A percentile compares a stretch with the other conserved stretches of the same genome.
Conservation (phyloP, 192 early-diverging fungal genomes). For the Spizellomyces sp. region DNA sequence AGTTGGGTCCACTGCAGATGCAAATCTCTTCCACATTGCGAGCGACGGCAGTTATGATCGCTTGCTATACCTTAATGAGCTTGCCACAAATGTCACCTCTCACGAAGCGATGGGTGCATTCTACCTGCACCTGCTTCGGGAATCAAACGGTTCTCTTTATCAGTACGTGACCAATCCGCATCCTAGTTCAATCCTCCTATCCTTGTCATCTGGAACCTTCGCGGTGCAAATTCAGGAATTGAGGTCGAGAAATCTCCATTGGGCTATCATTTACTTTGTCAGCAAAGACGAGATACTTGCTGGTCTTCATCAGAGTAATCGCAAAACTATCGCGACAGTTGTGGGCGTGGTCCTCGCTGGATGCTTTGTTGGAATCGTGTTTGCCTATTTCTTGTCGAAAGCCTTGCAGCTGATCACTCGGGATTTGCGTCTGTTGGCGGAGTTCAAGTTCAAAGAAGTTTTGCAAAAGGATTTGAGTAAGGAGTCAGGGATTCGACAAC, state of each 20-base stretch:
- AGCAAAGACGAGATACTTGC: slow-evolving; percentile 5
- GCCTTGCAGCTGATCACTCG: slow-evolving; percentile 12
- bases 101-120: not conserved
- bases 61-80: not conserved
- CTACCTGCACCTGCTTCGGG: not conserved
- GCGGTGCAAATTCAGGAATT: not conserved
- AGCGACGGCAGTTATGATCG: not conserved
- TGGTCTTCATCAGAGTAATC: not conserved
- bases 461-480: slow-evolving; percentile 19
- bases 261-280: slow-evolving; percentile 8
- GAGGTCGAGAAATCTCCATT: slow-evolving; percentile 2
- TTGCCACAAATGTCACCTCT: not conserved
- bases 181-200: no score
- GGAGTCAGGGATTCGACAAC: slow-evolving; percentile 10
- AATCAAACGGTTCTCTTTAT: not conserved
- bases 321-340: slow-evolving; percentile 4
- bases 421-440: slow-evolving; percentile 5
- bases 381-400: not conserved
- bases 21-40: no score
- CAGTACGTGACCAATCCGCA: not conserved
- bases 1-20: no score
- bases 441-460: slow-evolving; percentile 31
- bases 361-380: slow-evolving; percentile 1
- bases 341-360: slow-evolving; percentile 13
- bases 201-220: not conserved